Evolutionary conservation across 2,329 filamentous ascomycete genomes (phyloP), one percentile per base, ranked within the genome.

Genomic region (Purpureocillium takamizusanense): DNA sequence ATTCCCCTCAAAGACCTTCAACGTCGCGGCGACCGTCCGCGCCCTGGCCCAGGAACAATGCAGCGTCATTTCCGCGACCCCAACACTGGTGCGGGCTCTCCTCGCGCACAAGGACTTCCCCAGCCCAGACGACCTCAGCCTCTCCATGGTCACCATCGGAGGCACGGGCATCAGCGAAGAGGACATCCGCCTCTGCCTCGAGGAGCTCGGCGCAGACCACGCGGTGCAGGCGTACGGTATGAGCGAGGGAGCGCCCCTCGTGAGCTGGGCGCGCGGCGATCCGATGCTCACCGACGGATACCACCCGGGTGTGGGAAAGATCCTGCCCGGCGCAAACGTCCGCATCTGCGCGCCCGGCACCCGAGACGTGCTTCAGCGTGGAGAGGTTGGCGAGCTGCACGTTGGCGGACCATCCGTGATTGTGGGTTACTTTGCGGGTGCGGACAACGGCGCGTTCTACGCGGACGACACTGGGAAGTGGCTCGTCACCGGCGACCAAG

Each of bases 141-240:
- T 63, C 10, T 50, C 51, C 3, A 45, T 61, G 15, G 53, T 63
- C 6, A 55, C 57, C 6, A 54, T 63, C 9, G 57, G 56, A 1
- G 59, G 58, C 2, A 61, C 60, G 0, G 43, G 46, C 13, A 59
- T 63, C 33, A 35, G 42, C 1, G 40, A 43, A 4, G 51, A 56
- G 9, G 59, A 63, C 21, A 53, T 65, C 6, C 40, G 42, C 2
- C 49, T 59, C 1, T 63, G 61, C 27, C 48, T 49, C 6, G 31
- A 55, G 10, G 51, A 46, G 1, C 46, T 65, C 1, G 60, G 61
- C 0, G 53, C 57, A 3, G 41, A 46, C 23, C 45, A 51, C 30
- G 55, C 54, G 1, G 55, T 59, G n/a, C 59, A 63, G 33, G 59
- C 53, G 10, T 69, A 66, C 44, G 65, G 66, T 1, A 66, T 70